A percentile compares a stretch with the other conserved stretches of the same genome.
Conservation (phyloP, 73 alveolate species). For the Uronychia setigera region DNA sequence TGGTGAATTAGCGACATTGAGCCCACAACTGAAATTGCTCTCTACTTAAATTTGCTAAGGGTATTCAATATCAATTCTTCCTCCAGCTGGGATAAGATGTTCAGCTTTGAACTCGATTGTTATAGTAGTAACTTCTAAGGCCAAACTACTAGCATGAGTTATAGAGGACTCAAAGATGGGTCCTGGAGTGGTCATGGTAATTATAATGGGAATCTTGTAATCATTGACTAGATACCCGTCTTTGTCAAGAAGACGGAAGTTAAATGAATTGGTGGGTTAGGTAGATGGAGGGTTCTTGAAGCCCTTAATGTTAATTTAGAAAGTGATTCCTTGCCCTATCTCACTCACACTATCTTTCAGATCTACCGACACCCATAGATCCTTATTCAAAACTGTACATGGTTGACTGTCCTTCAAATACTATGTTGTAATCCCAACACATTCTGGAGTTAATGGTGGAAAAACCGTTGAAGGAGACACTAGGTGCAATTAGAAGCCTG, state of each 20-base stretch:
- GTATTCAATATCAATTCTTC: slow-evolving; percentile 11
- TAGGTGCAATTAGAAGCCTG: not conserved
- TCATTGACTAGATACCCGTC: not conserved
- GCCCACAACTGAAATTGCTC: not conserved
- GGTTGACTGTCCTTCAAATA: not conserved
- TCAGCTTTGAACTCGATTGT: not conserved
- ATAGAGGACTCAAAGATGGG: not conserved
- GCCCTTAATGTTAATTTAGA: not conserved
- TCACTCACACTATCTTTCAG: not conserved
- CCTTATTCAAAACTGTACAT: not conserved
- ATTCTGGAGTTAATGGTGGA: slow-evolving; percentile 7
- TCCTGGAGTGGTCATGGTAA: slow-evolving; percentile 21
- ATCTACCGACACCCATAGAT: not conserved
- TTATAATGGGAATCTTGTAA: not conserved
- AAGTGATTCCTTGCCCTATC: not conserved
- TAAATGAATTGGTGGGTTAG: slow-evolving; percentile 18
- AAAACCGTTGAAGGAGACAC: slow-evolving; percentile 3
- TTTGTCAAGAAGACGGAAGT: not conserved
- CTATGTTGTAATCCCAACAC: slow-evolving; percentile 6
- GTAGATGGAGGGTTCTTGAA: slow-evolving; percentile 21
- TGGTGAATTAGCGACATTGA: not conserved
- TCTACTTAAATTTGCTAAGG: not conserved
- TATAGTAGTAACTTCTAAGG: not conserved
- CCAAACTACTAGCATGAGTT: not conserved
- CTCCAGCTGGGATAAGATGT: slow-evolving; percentile 20